Evolutionary conservation across 2,329 filamentous ascomycete genomes (phyloP).

Genomic region (Setomelanomma holmii): DNA sequence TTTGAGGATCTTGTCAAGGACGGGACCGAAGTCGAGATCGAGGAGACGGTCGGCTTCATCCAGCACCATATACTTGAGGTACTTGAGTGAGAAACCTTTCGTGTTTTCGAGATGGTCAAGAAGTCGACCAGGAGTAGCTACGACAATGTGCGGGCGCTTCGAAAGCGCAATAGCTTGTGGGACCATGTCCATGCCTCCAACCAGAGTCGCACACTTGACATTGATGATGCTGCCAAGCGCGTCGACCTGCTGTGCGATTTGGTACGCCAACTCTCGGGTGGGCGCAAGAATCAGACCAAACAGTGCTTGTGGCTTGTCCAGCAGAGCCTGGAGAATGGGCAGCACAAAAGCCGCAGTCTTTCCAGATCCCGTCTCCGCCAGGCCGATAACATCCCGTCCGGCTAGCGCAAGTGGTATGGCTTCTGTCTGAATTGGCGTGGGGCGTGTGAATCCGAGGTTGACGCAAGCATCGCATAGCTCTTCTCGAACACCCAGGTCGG

Average conservation of each 20-base stretch:
- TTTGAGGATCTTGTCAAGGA: constrained; percentile 91
- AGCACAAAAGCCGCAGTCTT: constrained; percentile 96
- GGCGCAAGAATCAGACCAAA: constrained; percentile 92
- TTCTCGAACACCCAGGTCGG: constrained; percentile 80
- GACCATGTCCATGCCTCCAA: constrained; percentile 96
- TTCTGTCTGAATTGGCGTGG: constrained; percentile 88
- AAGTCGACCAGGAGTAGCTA: constrained; percentile 86
- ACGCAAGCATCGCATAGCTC: constrained; percentile 88
- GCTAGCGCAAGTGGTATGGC: constrained; percentile 82
- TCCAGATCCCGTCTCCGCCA: constrained; percentile 94
- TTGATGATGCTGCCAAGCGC: constrained; percentile 85
- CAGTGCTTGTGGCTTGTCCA: constrained; percentile 84
- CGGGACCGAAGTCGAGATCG: constrained; percentile 92
- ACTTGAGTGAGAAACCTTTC: constrained; percentile 87
- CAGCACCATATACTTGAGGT: constrained; percentile 88
- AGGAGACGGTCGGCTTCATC: constrained; percentile 92
- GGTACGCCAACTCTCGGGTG: constrained; percentile 89
- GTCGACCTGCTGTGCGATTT: constrained; percentile 88
- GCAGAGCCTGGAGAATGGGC: constrained; percentile 86
- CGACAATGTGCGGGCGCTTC: constrained; percentile 94
- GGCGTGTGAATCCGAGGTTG: constrained; percentile 79
- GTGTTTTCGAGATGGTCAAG: constrained; percentile 96
- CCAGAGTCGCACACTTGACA: constrained; percentile 84
- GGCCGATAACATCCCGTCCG: constrained; percentile 85
- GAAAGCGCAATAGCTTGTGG: constrained; percentile 87